Percentiles rank a stretch among this genome's conserved stretches.
Evolutionary conservation across 31 red algal species (phyloP).

Genomic region (Odonthalia washingtoniensis): DNA sequence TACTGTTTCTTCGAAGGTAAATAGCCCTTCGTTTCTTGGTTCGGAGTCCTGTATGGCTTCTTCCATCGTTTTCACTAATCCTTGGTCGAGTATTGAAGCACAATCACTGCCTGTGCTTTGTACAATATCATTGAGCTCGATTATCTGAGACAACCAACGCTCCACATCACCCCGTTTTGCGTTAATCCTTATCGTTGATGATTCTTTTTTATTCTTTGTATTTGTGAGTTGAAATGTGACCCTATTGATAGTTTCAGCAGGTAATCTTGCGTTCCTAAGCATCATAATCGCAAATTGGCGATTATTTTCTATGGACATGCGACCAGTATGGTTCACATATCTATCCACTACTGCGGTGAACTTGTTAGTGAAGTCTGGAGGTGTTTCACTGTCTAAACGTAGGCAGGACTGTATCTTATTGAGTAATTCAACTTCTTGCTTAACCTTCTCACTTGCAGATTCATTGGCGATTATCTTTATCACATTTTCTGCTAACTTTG

Average conservation of each 20-base stretch:
- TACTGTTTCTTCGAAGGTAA: not conserved
- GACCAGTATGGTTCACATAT: conserved; percentile 37
- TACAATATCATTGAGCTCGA: not conserved
- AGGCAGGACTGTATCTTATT: conserved; percentile 33
- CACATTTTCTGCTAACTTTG: not conserved
- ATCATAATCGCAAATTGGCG: conserved; percentile 47
- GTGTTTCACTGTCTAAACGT: not conserved
- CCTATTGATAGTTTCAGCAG: conserved; percentile 28
- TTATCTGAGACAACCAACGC: not conserved
- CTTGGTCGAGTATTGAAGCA: not conserved
- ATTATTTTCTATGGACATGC: not conserved
- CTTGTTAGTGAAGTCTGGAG: conserved; percentile 18
- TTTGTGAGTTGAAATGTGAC: conserved; percentile 20
- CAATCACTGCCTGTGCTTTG: not conserved
- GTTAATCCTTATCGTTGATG: not conserved
- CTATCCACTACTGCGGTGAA: conserved; percentile 25
- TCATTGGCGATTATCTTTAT: conserved; percentile 39
- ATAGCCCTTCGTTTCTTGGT: not conserved
- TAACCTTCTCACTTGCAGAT: conserved; percentile 28
- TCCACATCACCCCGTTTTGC: not conserved
- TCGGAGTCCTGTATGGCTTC: not conserved
- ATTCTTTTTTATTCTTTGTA: not conserved
- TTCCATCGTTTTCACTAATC: not conserved
- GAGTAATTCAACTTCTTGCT: conserved; percentile 27
- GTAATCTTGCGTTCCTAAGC: conserved; percentile 39